phyloP scores from a whole-genome alignment of 371 early-diverging fungal genomes.

The Rhizopus delemar region DNA sequence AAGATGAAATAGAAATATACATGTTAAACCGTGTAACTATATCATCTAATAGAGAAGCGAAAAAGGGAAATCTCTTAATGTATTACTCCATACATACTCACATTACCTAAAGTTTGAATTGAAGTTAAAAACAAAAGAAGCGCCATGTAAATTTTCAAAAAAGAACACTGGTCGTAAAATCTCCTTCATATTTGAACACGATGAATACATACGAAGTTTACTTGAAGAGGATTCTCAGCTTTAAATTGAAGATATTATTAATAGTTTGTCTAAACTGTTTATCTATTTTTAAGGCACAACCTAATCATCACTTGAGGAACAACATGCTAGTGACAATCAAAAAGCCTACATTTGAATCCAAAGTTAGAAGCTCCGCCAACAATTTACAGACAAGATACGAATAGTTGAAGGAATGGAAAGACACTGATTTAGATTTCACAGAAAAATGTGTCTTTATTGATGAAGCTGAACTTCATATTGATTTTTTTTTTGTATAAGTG shows the following conservation, averaged over 20 bases:
- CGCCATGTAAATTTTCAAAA: constrained; percentile 9
- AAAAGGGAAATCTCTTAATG: too few species aligned
- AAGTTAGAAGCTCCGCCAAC: constrained; percentile 5
- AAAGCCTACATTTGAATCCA: constrained; percentile 6
- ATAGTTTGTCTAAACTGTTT: constrained; percentile 1
- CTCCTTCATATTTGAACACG: constrained; percentile 16
- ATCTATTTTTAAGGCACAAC: constrained; percentile 9
- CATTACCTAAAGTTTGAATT: too few species aligned
- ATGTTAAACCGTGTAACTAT: too few species aligned
- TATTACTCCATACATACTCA: too few species aligned
- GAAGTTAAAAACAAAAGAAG: neutral
- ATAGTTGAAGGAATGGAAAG: constrained; percentile 4
- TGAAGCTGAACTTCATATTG: too few species aligned
- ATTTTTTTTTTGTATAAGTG: too few species aligned
- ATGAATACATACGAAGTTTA: constrained; percentile 7
- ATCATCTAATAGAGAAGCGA: too few species aligned
- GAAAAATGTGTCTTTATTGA: neutral
- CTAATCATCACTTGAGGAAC: constrained; percentile 10
- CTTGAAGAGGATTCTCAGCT: constrained; percentile 17
- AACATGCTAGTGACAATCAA: neutral
- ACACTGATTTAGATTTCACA: constrained; percentile 8
- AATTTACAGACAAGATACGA: constrained; percentile 9
- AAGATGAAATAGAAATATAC: too few species aligned
- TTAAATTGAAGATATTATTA: constrained; percentile 16
- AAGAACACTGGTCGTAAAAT: constrained; percentile 6